Evolutionary conservation across 208 protist genomes (phyloP), one percentile per base, ranked within the genome.

Genomic region (Acanthamoeba sp.): DNA sequence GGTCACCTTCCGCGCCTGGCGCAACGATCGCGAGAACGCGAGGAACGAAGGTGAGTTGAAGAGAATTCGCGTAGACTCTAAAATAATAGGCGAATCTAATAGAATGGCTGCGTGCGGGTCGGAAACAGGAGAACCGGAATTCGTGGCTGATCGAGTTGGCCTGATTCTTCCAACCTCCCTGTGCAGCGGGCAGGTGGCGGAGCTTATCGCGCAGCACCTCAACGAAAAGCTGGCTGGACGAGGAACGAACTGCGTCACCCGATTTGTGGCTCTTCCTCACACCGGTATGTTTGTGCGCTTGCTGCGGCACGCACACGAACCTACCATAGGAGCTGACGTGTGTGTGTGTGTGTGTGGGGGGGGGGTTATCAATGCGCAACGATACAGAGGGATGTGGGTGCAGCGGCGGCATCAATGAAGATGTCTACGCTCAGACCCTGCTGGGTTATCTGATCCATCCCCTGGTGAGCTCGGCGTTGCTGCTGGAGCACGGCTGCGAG

Each of bases 401-500:
- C 66, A 91, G 85, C 40, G 57, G 62, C 20, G 84, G 84, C 12
- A 59, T 71, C 18, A 89, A 95, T 24, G 84, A 78, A 55, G 29
- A 45, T 18, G 38, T 94, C 12, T 71, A 69, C 45, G 24, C 93
- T 3, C 38, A 45, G n/a, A 94, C 73, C 6, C 52, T 96, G 22
- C 34, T 95, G 38, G 88, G 94, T 14, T 94, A 96, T 73, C 57
- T 96, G 48, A 7, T 40, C 22, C 48, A 55, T 38, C 94, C 93
- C 22, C 34, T 50, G 7, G 95, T 96, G 14, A 2, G 10, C 16
- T 59, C 88, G 7, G 94, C 95, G 48, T 38, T 95, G 59, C 78
- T 96, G n/a, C 89, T 96, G 12, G 95, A 96, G 90, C 95, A 96
- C 82, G 95, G 95, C 7, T 96, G 95, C 55, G 95, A 96, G 66